phyloP scores from a whole-genome alignment of 2,329 filamentous ascomycete species.

The Cladosporium sp. region DNA sequence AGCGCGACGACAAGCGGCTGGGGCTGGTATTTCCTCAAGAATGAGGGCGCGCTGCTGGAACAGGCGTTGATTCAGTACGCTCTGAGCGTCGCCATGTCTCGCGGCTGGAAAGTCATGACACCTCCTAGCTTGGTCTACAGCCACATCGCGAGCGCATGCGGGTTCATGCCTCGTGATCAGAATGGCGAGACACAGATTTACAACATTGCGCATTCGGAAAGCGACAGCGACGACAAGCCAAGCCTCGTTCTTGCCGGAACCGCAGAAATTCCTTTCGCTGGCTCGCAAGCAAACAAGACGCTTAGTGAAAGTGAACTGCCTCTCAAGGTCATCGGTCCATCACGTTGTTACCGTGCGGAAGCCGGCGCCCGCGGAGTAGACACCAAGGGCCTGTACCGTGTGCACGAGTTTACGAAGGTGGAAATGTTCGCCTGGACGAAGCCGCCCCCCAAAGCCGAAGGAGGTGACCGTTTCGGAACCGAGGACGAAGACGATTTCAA shows the following conservation, averaged over 20 bases:
- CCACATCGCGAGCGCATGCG: conserved; percentile 84
- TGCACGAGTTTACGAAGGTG: conserved; percentile 98
- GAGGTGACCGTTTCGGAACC: conserved; percentile 22
- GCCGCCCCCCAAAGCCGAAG: conserved; percentile 19
- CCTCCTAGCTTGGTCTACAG: conserved; percentile 89
- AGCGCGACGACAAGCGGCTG: conserved; percentile 81
- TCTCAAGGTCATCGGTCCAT: conserved; percentile 72
- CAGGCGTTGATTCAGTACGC: conserved; percentile 88
- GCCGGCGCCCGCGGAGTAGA: conserved; percentile 83
- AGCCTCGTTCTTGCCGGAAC: conserved; percentile 76
- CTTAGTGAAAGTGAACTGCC: conserved; percentile 64
- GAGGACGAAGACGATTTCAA: conserved; percentile 14
- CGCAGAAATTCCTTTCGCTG: conserved; percentile 89
- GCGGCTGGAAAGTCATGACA: conserved; percentile 73
- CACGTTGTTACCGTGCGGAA: conserved; percentile 92
- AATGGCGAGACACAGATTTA: conserved; percentile 92
- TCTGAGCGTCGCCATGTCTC: conserved; percentile 61
- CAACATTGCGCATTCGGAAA: conserved; percentile 42
- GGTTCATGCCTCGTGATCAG: conserved; percentile 87
- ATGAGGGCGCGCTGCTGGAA: conserved; percentile 87
- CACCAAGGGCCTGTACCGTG: conserved; percentile 90
- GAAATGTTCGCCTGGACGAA: conserved; percentile 91
- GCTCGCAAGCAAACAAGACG: conserved; percentile 71
- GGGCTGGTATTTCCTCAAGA: conserved; percentile 97
- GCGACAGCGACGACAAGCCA: conserved; percentile 56